phyloP scores from a whole-genome alignment of 2,329 filamentous ascomycete species.

The Cercospora sojina region DNA sequence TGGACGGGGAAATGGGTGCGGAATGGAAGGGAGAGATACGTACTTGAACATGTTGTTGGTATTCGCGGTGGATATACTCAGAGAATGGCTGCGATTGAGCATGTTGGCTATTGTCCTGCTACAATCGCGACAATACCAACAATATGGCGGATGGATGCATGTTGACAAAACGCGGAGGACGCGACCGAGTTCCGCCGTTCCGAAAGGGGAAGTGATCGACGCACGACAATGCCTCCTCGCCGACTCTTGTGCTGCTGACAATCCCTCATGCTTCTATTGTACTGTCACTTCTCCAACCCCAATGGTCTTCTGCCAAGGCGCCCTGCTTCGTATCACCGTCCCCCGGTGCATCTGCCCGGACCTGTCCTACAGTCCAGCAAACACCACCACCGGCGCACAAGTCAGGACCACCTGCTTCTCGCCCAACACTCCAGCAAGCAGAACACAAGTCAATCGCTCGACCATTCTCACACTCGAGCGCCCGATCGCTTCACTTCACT shows the following conservation, averaged over 20 bases:
- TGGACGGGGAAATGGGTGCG: not conserved
- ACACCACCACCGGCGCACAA: not conserved
- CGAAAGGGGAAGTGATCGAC: not conserved
- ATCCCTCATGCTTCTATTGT: not conserved
- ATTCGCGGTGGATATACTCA: not conserved
- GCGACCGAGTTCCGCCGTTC: not conserved
- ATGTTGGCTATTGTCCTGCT: not conserved
- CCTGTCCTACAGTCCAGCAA: not conserved
- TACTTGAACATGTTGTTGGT: conserved; percentile 1
- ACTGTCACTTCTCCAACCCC: not conserved
- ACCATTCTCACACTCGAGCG: not conserved
- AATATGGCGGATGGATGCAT: not conserved
- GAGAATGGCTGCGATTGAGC: conserved; percentile 1
- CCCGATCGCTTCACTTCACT: not conserved
- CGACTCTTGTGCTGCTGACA: not conserved
- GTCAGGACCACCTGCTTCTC: not conserved
- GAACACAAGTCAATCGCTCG: not conserved
- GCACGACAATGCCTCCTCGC: not conserved
- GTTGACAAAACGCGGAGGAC: conserved; percentile 1
- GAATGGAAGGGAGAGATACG: not conserved
- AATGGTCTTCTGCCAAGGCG: not conserved
- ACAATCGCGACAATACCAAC: not conserved
- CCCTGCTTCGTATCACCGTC: not conserved
- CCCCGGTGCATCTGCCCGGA: not conserved
- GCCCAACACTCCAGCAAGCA: not conserved